Percentiles rank a stretch among this genome's conserved stretches.
Conservation (phyloP, 140 eudicot species). For the Senecio squalidus region DNA sequence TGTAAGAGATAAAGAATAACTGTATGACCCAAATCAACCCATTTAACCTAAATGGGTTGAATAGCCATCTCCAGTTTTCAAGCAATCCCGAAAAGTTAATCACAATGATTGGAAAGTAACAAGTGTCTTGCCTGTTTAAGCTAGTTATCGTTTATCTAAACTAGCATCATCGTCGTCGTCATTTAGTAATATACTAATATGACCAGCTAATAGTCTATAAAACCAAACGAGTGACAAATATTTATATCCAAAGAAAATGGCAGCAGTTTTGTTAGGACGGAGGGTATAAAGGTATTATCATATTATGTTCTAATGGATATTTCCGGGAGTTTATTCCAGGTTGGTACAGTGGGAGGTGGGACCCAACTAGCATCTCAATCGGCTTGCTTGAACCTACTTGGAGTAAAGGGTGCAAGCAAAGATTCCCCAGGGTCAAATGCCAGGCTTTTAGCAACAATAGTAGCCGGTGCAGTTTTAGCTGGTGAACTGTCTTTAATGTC, state of each 20-base stretch:
- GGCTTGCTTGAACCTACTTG: constrained; percentile 72
- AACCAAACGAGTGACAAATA: no score
- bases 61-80: no score
- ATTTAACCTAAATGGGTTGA: no score
- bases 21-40: no score
- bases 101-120: not conserved
- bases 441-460: constrained; percentile 60
- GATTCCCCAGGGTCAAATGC: constrained; percentile 77
- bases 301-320: not conserved
- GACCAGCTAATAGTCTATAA: not conserved
- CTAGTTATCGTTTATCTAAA: no score
- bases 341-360: constrained; percentile 84
- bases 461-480: constrained; percentile 75
- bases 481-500: constrained; percentile 82
- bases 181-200: not conserved
- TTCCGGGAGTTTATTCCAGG: constrained; percentile 27
- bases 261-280: not conserved
- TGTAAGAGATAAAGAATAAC: no score
- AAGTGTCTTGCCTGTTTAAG: not conserved
- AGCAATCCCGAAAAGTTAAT: not conserved
- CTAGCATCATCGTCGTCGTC: no score
- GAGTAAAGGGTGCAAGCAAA: constrained; percentile 63
- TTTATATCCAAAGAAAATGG: no score
- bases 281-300: not conserved
- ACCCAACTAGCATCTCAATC: constrained; percentile 76